phyloP scores from a whole-genome alignment of 148 eudicot genomes.

The Pouteria glomerata region DNA sequence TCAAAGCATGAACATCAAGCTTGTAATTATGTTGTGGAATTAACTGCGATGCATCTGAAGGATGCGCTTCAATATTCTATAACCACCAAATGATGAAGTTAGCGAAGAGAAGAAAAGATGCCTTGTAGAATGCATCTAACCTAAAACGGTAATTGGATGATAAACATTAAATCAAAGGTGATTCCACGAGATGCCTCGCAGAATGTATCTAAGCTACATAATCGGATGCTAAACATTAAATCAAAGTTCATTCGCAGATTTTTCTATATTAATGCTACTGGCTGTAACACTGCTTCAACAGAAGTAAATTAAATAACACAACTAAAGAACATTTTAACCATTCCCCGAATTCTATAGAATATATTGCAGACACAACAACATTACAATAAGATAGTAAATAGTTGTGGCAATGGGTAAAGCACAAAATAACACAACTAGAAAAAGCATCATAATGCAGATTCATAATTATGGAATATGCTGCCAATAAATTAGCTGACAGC shows the following conservation, averaged over 20 bases:
- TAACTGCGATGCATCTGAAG: slow-evolving; percentile 72
- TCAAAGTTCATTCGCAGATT: background rate
- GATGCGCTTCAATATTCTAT: slow-evolving; percentile 64
- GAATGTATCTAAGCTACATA: too few relatives aligned
- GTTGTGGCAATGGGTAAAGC: background rate
- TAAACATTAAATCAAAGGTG: background rate
- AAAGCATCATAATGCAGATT: background rate
- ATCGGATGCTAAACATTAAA: too few relatives aligned
- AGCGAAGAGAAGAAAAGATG: slow-evolving; percentile 11
- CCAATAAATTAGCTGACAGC: background rate
- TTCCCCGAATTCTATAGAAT: background rate
- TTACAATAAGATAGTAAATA: background rate
- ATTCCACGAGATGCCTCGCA: too few relatives aligned
- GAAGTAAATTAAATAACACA: too few relatives aligned
- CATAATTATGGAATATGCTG: background rate
- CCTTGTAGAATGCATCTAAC: background rate
- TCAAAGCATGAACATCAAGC: slow-evolving; percentile 91
- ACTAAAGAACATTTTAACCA: background rate
- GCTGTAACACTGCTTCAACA: background rate
- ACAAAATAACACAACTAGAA: background rate
- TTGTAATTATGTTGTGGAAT: slow-evolving; percentile 98
- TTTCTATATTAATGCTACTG: background rate
- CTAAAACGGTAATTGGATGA: background rate
- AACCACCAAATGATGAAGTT: slow-evolving; percentile 18
- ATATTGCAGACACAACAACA: background rate